Percentiles rank a stretch among this genome's conserved stretches.
Evolutionary conservation across 495 filamentous ascomycete species (phyloP).

Genomic region (Durotheca rogersii): DNA sequence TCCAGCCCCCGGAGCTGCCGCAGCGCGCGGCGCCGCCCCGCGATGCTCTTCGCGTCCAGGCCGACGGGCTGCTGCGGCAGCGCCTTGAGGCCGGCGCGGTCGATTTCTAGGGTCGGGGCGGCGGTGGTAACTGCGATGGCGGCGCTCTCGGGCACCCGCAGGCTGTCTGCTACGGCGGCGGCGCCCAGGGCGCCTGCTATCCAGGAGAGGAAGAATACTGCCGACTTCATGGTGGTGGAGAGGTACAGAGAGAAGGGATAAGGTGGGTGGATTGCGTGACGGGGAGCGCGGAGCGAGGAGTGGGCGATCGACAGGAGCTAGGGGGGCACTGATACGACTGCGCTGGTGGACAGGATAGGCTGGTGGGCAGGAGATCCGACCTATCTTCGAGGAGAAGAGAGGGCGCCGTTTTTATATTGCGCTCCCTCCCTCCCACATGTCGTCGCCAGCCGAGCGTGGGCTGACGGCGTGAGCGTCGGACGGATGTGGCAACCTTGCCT

Average conservation of each 20-base stretch:
- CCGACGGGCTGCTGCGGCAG: slow-evolving; percentile 27
- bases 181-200: slow-evolving; percentile 35
- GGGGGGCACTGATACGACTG: slow-evolving; percentile 16
- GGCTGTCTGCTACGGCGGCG: slow-evolving; percentile 11
- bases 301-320: slow-evolving; percentile 23
- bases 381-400: slow-evolving; percentile 11
- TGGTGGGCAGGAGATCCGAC: too few relatives aligned
- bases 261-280: slow-evolving; percentile 22
- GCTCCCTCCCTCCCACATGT: slow-evolving; percentile 3
- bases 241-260: too few relatives aligned
- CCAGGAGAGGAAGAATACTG: slow-evolving; percentile 29
- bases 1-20: slow-evolving; percentile 16
- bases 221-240: slow-evolving; percentile 40
- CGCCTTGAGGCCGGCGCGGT: slow-evolving; percentile 28
- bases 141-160: slow-evolving; percentile 14
- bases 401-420: slow-evolving; percentile 17
- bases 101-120: slow-evolving; percentile 25
- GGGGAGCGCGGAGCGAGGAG: too few relatives aligned
- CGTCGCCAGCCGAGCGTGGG: slow-evolving; percentile 13
- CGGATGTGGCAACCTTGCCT: slow-evolving; percentile 7
- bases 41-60: not conserved
- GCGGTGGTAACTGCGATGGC: slow-evolving; percentile 28
- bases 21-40: slow-evolving; percentile 27
- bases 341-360: too few relatives aligned
- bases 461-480: slow-evolving; percentile 12